Percentiles rank a stretch among this genome's conserved stretches.
Evolutionary conservation across 2,329 filamentous ascomycete genomes (phyloP).

Genomic region (Lomentospora prolificans): DNA sequence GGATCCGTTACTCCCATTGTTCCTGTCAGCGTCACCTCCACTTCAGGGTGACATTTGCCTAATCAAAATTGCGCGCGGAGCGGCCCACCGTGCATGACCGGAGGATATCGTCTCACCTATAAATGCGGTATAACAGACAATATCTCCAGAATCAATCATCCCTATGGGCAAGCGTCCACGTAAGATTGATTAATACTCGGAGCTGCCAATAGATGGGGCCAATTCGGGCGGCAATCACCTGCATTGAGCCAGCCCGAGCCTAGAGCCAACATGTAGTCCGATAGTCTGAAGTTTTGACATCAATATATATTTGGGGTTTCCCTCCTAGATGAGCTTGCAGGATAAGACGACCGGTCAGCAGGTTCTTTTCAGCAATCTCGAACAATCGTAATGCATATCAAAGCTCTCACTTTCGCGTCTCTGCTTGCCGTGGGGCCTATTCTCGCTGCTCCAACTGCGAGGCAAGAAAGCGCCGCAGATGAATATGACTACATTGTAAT

Average conservation of each 20-base stretch:
- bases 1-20: not conserved
- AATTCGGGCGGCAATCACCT: not conserved
- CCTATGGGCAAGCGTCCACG: not conserved
- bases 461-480: not conserved
- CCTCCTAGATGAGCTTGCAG: too few relatives aligned
- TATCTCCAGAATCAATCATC: not conserved
- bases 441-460: not conserved
- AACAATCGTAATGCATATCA: not conserved
- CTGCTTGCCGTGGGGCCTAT: not conserved
- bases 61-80: not conserved
- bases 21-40: not conserved
- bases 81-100: not conserved
- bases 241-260: not conserved
- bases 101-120: not conserved
- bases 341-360: too few relatives aligned
- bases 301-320: too few relatives aligned
- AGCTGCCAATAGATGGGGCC: not conserved
- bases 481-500: slow-evolving; percentile 49
- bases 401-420: not conserved
- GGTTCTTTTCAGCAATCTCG: not conserved
- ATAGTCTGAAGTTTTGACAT: not conserved
- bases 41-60: not conserved
- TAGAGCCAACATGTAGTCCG: not conserved
- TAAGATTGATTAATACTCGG: not conserved
- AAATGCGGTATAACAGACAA: not conserved